A percentile compares a stretch with the other conserved stretches of the same genome.
phyloP scores from a whole-genome alignment of 2,329 filamentous ascomycete genomes.

The Xylaria arbuscula region DNA sequence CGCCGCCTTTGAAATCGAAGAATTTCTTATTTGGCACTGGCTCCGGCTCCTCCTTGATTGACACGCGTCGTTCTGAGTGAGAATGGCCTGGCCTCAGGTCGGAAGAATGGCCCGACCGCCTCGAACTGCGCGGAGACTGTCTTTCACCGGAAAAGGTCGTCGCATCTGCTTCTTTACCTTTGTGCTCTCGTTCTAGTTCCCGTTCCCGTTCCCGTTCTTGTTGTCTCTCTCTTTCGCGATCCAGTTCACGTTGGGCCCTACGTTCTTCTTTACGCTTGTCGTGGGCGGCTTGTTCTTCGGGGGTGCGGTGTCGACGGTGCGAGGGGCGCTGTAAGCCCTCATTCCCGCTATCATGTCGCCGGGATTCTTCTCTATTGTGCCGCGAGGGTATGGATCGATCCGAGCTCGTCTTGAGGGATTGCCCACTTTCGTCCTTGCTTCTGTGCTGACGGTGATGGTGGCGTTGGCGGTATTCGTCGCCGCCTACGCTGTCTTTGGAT shows the following conservation, averaged over 20 bases:
- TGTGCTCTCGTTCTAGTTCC: conserved; percentile 41
- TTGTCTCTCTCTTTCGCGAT: conserved; percentile 23
- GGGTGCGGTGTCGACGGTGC: conserved; percentile 54
- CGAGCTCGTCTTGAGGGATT: conserved; percentile 44
- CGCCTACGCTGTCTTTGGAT: conserved; percentile 39
- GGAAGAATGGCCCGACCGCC: conserved; percentile 57
- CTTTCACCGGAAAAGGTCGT: conserved; percentile 37
- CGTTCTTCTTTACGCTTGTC: conserved; percentile 63
- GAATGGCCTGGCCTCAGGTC: conserved; percentile 54
- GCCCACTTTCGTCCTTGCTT: conserved; percentile 41
- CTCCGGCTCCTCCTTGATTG: conserved; percentile 46
- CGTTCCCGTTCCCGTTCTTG: neutral
- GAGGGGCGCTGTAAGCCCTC: conserved; percentile 53
- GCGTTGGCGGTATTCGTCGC: conserved; percentile 51
- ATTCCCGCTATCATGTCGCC: conserved; percentile 55
- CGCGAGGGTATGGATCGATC: conserved; percentile 52
- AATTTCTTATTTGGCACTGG: conserved; percentile 53
- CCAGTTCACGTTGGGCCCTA: conserved; percentile 46
- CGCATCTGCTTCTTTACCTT: conserved; percentile 51
- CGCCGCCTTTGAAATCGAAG: conserved; percentile 55
- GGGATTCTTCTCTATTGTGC: conserved; percentile 50
- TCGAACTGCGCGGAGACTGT: conserved; percentile 54
- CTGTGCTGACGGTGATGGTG: conserved; percentile 51
- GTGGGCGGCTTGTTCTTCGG: conserved; percentile 61
- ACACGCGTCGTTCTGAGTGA: conserved; percentile 47